These are phyloP conservation scores for Dactylella cylindrospora DNA, from an alignment of 2,329 filamentous ascomycete genomes.

Conservation along the genomic window DNA sequence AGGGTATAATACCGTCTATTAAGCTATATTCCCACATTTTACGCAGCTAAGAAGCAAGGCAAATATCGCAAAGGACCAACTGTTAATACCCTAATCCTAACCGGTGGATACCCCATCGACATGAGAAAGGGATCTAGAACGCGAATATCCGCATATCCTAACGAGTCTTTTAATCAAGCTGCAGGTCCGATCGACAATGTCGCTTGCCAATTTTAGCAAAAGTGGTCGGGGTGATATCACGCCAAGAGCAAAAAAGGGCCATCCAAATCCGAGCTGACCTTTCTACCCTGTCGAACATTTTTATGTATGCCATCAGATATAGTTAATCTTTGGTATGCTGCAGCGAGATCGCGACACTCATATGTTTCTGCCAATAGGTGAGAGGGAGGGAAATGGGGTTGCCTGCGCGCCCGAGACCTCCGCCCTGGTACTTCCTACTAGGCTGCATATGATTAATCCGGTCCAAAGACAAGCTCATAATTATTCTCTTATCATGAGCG, in stretches of 20 bases:
- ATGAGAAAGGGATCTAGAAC: slow-evolving; percentile 41
- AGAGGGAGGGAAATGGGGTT: no score
- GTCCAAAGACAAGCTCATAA: no score
- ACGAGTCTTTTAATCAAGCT: slow-evolving; percentile 16
- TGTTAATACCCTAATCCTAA: slow-evolving; percentile 5
- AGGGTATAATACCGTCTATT: slow-evolving; percentile 30
- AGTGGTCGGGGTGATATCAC: slow-evolving; percentile 33
- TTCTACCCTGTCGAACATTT: not conserved
- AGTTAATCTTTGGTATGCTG: slow-evolving; percentile 27
- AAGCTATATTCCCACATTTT: slow-evolving; percentile 30
- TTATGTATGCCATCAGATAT: slow-evolving; percentile 21
- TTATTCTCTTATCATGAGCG: no score
- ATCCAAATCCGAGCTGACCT: not conserved
- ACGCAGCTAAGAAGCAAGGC: no score
- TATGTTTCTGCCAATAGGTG: no score
- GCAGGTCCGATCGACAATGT: slow-evolving; percentile 32
- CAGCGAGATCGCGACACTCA: slow-evolving; percentile 19
- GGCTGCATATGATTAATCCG: no score
- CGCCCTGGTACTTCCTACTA: no score
- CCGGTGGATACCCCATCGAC: slow-evolving; percentile 17
- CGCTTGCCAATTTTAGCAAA: slow-evolving; percentile 20
- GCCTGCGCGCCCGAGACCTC: no score
- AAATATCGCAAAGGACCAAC: slow-evolving; percentile 10
- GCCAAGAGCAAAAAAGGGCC: slow-evolving; percentile 18
- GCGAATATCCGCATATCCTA: slow-evolving; percentile 15